Evolutionary conservation across 805 yeast genomes (phyloP).

Genomic region (Candida berthetii): DNA sequence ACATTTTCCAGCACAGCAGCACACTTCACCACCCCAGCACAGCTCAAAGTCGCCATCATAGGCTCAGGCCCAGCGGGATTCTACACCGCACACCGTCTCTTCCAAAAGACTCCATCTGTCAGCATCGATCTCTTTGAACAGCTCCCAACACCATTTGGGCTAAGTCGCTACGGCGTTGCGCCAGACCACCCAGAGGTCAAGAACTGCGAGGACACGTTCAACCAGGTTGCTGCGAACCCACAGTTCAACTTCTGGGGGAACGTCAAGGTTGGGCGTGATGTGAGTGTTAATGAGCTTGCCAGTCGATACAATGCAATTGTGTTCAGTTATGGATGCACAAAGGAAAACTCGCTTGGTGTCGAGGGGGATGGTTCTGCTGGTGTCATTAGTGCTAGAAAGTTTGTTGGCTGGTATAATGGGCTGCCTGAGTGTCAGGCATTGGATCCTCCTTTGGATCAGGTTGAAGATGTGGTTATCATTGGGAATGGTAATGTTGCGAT

Average conservation of each 20-base stretch:
- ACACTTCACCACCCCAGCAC: neutral
- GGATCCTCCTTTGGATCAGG: slow-evolving; percentile 53
- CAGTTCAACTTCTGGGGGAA: slow-evolving; percentile 65
- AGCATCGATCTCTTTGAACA: slow-evolving; percentile 75
- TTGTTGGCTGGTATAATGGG: slow-evolving; percentile 97
- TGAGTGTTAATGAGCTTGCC: slow-evolving; percentile 43
- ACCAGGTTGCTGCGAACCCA: slow-evolving; percentile 28
- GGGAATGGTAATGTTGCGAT: slow-evolving; percentile 97
- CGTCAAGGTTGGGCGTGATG: slow-evolving; percentile 57
- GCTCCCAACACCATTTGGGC: slow-evolving; percentile 86
- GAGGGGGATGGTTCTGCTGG: slow-evolving; percentile 55
- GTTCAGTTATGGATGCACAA: slow-evolving; percentile 78
- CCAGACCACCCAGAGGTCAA: slow-evolving; percentile 99
- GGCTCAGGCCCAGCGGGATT: slow-evolving; percentile 98
- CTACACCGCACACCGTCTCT: slow-evolving; percentile 73
- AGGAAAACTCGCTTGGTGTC: slow-evolving; percentile 42
- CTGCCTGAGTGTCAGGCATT: slow-evolving; percentile 53
- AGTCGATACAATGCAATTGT: slow-evolving; percentile 66
- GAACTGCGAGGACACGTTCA: slow-evolving; percentile 66
- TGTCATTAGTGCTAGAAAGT: slow-evolving; percentile 73
- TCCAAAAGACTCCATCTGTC: slow-evolving; percentile 38
- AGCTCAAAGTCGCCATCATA: slow-evolving; percentile 38
- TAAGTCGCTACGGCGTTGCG: slow-evolving; percentile 94
- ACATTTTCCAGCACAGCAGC: no score
- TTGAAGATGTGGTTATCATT: slow-evolving; percentile 67